Base-by-base conservation (phyloP, 345 rosid genomes). In the Mallotus nudiflorus region DNA sequence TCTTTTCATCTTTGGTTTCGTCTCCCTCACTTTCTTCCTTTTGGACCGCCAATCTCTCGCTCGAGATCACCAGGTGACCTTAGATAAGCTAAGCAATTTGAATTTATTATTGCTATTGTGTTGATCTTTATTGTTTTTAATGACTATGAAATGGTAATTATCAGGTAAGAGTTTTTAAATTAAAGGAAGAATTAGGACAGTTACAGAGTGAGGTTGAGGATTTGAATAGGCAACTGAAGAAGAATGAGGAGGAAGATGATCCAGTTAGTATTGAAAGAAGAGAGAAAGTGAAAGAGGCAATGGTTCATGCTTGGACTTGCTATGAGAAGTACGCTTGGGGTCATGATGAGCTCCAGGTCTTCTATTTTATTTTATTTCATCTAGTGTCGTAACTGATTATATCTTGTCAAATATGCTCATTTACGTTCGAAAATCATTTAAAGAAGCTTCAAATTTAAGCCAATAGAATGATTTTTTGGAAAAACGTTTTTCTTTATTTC, bases 101-200 rank as follows among this genome's bases (percentile, higher is more conserved):
- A 4, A 9, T 40, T 24, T 24, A 11, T 14, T 44, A 1, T 15
- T 15, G 27, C 1, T 45, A 3, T 45, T 44, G 37, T 62, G 24
- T 35, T 19, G 6, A 59, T 35, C 35, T 35, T 22, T 33, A 42
- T 12, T 4, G 11, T 8, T 42, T 3, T 42, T 42, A 33, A 3
- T 33, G 37, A 33, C 37, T 2, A 3, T 33, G 37, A 33, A 33
- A 6, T 33, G 37, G 12, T 19, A 13, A 40, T 22, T 62, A 16
- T 44, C 82, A 82, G 90, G 81, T 74, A 50, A 82, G 81, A 64
- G 54, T 86, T 75, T 81, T 82, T 5, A 71, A 77, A 61, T 79
- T 86, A 56, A 75, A 48, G 24, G 68, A 78, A 37, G 84, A 84
- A 73, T 74, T 73, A 62, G 22, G 0, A 2, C 73, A 65, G 61